A percentile compares a stretch with the other conserved stretches of the same genome.
phyloP scores from a whole-genome alignment of 116 monocot genomes.

The Thalassia testudinum region DNA sequence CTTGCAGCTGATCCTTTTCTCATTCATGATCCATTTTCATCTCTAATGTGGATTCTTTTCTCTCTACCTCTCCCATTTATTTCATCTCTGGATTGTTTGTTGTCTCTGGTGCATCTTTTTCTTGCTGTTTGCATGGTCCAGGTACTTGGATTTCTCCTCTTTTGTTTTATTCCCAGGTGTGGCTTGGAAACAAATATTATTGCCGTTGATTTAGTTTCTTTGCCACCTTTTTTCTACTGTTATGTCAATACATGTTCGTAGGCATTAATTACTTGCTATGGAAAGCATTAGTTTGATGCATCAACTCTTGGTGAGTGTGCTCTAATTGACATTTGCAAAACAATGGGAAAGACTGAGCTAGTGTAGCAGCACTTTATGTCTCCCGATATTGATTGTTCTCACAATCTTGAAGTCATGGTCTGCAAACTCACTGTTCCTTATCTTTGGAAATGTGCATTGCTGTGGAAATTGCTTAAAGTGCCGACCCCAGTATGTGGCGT shows the following conservation, averaged over 20 bases:
- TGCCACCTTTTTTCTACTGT: too few relatives aligned
- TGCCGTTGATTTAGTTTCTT: background rate
- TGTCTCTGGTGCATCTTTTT: constrained; percentile 87
- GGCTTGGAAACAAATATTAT: too few relatives aligned
- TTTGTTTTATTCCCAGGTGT: too few relatives aligned
- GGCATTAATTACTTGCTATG: constrained; percentile 79
- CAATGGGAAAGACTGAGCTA: constrained; percentile 30
- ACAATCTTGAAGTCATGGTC: constrained; percentile 47
- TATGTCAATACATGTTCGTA: constrained; percentile 17
- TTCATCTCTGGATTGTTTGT: constrained; percentile 43
- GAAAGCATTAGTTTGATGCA: constrained; percentile 24
- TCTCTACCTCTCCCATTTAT: constrained; percentile 70
- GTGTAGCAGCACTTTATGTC: constrained; percentile 43
- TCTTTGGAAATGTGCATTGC: constrained; percentile 68
- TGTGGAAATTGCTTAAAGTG: constrained; percentile 62
- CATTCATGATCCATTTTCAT: constrained; percentile 79
- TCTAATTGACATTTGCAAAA: constrained; percentile 48
- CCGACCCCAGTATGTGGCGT: constrained; percentile 1
- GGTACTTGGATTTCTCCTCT: constrained; percentile 36
- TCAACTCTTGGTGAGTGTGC: constrained; percentile 25
- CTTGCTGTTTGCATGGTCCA: constrained; percentile 66
- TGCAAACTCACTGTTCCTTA: constrained; percentile 81
- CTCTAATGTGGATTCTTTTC: constrained; percentile 72
- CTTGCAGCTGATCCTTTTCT: constrained; percentile 72
- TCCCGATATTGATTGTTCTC: constrained; percentile 38